These are phyloP conservation scores for Neurospora africana DNA, from an alignment of 495 filamentous ascomycete genomes.

Conservation along the genomic window DNA sequence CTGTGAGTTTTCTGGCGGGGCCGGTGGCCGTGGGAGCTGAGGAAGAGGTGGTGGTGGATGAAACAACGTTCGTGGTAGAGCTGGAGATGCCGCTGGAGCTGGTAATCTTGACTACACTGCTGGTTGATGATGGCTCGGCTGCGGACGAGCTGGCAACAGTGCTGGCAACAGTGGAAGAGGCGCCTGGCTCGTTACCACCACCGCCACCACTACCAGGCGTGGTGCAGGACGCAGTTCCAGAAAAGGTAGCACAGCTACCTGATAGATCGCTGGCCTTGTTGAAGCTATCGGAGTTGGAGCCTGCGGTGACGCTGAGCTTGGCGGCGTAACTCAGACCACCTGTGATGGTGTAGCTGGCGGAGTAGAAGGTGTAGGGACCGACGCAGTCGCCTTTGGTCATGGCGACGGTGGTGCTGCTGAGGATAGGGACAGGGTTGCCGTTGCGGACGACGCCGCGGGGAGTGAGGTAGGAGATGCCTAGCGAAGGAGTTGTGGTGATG, in stretches of 20 bases:
- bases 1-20: slow-evolving; percentile 19
- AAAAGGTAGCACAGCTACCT: slow-evolving; percentile 29
- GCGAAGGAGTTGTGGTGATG: slow-evolving; percentile 26
- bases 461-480: slow-evolving; percentile 39
- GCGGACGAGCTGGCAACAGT: not conserved
- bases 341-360: slow-evolving; percentile 33
- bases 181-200: slow-evolving; percentile 7
- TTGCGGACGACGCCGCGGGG: slow-evolving; percentile 26
- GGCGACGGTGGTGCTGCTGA: slow-evolving; percentile 30
- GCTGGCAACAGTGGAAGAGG: slow-evolving; percentile 14
- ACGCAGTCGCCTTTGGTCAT: slow-evolving; percentile 41
- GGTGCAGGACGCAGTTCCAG: slow-evolving; percentile 15
- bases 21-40: slow-evolving; percentile 14
- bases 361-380: slow-evolving; percentile 45
- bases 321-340: slow-evolving; percentile 38
- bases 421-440: slow-evolving; percentile 35
- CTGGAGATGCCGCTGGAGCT: slow-evolving; percentile 8
- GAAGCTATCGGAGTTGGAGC: slow-evolving; percentile 29
- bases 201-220: not conserved
- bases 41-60: slow-evolving; percentile 8
- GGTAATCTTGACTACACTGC: not conserved
- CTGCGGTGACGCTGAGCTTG: slow-evolving; percentile 37
- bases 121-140: not conserved
- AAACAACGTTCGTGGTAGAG: not conserved
- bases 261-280: slow-evolving; percentile 29